Evolutionary conservation across 495 filamentous ascomycete genomes (phyloP).

Genomic region (Penicillium flavigenum): DNA sequence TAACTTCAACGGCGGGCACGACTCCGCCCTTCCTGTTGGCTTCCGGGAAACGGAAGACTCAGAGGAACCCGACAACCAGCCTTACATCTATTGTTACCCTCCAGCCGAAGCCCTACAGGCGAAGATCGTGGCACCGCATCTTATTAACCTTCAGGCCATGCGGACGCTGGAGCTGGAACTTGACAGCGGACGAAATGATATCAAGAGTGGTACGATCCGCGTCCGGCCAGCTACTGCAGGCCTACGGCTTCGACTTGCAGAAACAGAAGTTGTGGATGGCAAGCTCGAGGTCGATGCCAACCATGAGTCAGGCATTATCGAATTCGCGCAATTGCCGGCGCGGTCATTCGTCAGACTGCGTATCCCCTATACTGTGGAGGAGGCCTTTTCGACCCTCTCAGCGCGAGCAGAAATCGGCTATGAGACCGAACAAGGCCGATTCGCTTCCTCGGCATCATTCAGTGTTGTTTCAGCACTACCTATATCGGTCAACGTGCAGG

Average conservation of each 20-base stretch:
- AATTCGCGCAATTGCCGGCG: constrained; percentile 54
- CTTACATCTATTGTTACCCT: constrained; percentile 54
- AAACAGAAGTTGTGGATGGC: constrained; percentile 59
- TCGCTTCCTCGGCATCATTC: constrained; percentile 63
- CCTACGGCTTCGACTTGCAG: constrained; percentile 73
- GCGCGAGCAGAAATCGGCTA: constrained; percentile 78
- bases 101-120: constrained; percentile 48
- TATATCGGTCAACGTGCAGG: constrained; percentile 93
- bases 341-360: constrained; percentile 55
- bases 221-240: constrained; percentile 84
- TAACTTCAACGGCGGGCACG: constrained; percentile 33
- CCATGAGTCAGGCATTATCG: constrained; percentile 65
- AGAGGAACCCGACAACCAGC: constrained; percentile 36
- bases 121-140: constrained; percentile 43
- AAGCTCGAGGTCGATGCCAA: constrained; percentile 55
- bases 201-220: constrained; percentile 65
- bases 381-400: constrained; percentile 66
- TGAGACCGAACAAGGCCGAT: constrained; percentile 68
- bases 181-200: constrained; percentile 72
- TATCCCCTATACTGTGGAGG: constrained; percentile 85
- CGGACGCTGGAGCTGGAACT: constrained; percentile 73
- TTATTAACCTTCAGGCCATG: constrained; percentile 71
- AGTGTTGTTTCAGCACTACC: constrained; percentile 70
- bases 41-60: constrained; percentile 43
- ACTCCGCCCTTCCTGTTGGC: constrained; percentile 38